These are phyloP conservation scores for Kodamaea fungicola DNA, from an alignment of 1,139 yeast species.

Conservation along the genomic window DNA sequence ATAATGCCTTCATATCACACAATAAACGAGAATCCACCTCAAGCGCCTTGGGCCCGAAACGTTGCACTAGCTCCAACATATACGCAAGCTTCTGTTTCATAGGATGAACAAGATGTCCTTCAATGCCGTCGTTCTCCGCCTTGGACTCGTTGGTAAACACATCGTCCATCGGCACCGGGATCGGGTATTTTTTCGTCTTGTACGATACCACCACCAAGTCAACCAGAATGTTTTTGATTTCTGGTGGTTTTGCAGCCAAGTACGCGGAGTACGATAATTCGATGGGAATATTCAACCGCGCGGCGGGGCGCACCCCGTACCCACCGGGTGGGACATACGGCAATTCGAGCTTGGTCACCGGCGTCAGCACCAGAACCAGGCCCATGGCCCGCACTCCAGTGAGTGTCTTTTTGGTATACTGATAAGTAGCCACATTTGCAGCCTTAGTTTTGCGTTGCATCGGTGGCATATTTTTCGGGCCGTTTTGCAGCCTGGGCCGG, in stretches of 20 bases:
- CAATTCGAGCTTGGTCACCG: conserved; percentile 13
- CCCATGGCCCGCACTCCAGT: conserved; percentile 22
- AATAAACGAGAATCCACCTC: conserved; percentile 13
- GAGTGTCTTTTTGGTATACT: conserved; percentile 19
- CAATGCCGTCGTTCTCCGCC: conserved; percentile 15
- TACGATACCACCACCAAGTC: conserved; percentile 19
- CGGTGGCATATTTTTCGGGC: background rate
- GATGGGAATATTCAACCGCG: conserved; percentile 12
- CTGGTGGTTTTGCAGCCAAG: conserved; percentile 16
- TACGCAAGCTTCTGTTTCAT: conserved; percentile 16
- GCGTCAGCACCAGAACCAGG: conserved; percentile 14
- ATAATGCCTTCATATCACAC: conserved; percentile 20
- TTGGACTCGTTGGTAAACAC: conserved; percentile 14
- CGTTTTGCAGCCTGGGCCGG: no score
- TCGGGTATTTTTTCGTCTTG: conserved; percentile 21
- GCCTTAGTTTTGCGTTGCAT: background rate
- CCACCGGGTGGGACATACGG: conserved; percentile 12
- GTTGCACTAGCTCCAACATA: conserved; percentile 10
- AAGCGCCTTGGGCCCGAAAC: conserved; percentile 14
- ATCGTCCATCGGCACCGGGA: conserved; percentile 20
- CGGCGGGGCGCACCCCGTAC: conserved; percentile 4
- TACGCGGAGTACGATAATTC: conserved; percentile 9
- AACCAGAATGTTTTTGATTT: conserved; percentile 16
- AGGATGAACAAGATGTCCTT: conserved; percentile 15
- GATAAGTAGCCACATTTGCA: conserved; percentile 11